phyloP scores from a whole-genome alignment of 495 filamentous ascomycete species.

The Arthonia radiata region DNA sequence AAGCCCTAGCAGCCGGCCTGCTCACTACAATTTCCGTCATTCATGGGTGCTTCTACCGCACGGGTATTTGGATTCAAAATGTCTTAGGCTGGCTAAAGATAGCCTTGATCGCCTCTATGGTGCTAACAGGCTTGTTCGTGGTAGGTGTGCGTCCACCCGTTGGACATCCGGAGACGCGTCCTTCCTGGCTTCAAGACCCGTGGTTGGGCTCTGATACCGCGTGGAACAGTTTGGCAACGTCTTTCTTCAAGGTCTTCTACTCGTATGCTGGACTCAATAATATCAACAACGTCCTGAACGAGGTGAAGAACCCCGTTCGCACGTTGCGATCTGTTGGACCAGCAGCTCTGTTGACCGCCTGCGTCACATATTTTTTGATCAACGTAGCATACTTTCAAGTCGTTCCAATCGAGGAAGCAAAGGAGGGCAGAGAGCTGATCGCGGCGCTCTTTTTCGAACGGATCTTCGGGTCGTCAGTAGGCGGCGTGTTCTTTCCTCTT shows the following conservation, averaged over 20 bases:
- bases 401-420: conserved; percentile 42
- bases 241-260: conserved; percentile 50
- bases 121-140: conserved; percentile 21
- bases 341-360: conserved; percentile 32
- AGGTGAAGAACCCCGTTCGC: conserved; percentile 41
- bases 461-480: conserved; percentile 33
- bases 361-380: conserved; percentile 37
- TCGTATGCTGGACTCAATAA: conserved; percentile 45
- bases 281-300: conserved; percentile 52
- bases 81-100: conserved; percentile 23
- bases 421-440: conserved; percentile 38
- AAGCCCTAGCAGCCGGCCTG: conserved; percentile 6
- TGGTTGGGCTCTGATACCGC: conserved; percentile 31
- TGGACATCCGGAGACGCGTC: conserved; percentile 10
- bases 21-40: conserved; percentile 9
- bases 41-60: conserved; percentile 10
- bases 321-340: conserved; percentile 41
- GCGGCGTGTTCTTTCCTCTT: conserved; percentile 31
- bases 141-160: conserved; percentile 10
- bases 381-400: conserved; percentile 50
- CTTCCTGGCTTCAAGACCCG: too few relatives aligned
- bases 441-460: conserved; percentile 42
- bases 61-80: conserved; percentile 22
- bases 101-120: conserved; percentile 17
- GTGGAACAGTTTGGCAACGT: conserved; percentile 29